These are phyloP conservation scores for Quillaja saponaria DNA, from an alignment of 306 rosid species.

Conservation along the genomic window DNA sequence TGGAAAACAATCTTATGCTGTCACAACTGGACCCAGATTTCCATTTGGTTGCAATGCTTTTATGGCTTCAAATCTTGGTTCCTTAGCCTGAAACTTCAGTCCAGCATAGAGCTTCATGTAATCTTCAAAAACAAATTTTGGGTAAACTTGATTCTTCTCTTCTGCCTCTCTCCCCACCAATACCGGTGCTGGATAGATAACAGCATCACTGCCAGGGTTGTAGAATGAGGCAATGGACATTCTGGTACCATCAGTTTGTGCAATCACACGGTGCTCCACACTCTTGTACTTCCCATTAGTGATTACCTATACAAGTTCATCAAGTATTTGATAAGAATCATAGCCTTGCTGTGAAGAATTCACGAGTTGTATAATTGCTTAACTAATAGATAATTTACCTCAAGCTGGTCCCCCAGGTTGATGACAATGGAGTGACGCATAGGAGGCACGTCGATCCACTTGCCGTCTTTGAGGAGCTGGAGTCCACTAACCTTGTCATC, in stretches of 20 bases:
- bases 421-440: constrained; percentile 84
- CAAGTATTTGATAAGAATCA: background rate
- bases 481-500: constrained; percentile 91
- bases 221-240: constrained; percentile 95
- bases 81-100: constrained; percentile 77
- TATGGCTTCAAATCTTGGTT: constrained; percentile 86
- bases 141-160: constrained; percentile 68
- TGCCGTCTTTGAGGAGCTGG: constrained; percentile 76
- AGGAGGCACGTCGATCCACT: constrained; percentile 90
- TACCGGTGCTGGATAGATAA: constrained; percentile 75
- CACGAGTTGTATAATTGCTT: background rate
- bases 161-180: constrained; percentile 65
- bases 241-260: constrained; percentile 72
- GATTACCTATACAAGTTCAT: constrained; percentile 52
- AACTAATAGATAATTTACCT: constrained; percentile 48
- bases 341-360: constrained; percentile 3
- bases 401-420: constrained; percentile 89
- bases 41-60: constrained; percentile 47
- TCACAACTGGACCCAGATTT: constrained; percentile 57
- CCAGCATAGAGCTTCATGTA: constrained; percentile 82
- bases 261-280: constrained; percentile 80
- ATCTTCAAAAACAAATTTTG: constrained; percentile 84
- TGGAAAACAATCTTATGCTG: constrained; percentile 39
- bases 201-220: constrained; percentile 88
- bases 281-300: constrained; percentile 93